These are phyloP conservation scores for Stipa capillata DNA, from an alignment of 176 grass and related monocot genomes.

Conservation along the genomic window DNA sequence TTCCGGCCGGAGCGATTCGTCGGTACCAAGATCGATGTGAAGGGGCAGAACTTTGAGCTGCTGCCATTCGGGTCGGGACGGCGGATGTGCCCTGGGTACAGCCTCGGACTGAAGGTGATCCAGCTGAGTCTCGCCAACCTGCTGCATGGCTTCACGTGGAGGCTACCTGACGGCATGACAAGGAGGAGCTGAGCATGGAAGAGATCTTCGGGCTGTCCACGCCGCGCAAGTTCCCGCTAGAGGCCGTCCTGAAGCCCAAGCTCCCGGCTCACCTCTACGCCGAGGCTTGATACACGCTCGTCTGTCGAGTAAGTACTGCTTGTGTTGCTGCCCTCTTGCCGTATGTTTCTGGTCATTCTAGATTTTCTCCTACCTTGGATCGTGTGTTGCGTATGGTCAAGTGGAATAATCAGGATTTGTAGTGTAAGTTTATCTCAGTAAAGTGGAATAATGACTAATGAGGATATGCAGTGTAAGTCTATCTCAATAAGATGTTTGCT, in stretches of 20 bases:
- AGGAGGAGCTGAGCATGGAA: constrained; percentile 44
- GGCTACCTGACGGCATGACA: constrained; percentile 26
- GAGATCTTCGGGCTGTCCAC: constrained; percentile 38
- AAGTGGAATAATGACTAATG: too few relatives aligned
- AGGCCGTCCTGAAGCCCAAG: constrained; percentile 13
- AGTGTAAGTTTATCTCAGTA: too few relatives aligned
- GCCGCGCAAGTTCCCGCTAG: constrained; percentile 1
- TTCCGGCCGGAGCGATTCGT: constrained; percentile 19
- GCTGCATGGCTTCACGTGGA: constrained; percentile 44
- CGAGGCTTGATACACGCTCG: background rate
- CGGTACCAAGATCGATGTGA: constrained; percentile 24
- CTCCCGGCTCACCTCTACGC: constrained; percentile 25
- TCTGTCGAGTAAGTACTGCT: background rate
- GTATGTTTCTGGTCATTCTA: too few relatives aligned
- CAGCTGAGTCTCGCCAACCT: constrained; percentile 39
- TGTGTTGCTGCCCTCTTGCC: too few relatives aligned
- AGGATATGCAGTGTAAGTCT: too few relatives aligned
- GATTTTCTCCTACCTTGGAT: background rate
- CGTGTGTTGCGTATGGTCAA: background rate
- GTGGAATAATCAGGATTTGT: background rate
- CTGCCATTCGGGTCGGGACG: constrained; percentile 39
- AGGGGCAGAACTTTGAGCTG: constrained; percentile 40
- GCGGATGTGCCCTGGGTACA: constrained; percentile 53
- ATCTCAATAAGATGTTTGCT: too few relatives aligned
- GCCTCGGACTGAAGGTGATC: constrained; percentile 45